These are phyloP conservation scores for Prunus armeniaca DNA, from an alignment of 306 rosid genomes.

Conservation along the genomic window DNA sequence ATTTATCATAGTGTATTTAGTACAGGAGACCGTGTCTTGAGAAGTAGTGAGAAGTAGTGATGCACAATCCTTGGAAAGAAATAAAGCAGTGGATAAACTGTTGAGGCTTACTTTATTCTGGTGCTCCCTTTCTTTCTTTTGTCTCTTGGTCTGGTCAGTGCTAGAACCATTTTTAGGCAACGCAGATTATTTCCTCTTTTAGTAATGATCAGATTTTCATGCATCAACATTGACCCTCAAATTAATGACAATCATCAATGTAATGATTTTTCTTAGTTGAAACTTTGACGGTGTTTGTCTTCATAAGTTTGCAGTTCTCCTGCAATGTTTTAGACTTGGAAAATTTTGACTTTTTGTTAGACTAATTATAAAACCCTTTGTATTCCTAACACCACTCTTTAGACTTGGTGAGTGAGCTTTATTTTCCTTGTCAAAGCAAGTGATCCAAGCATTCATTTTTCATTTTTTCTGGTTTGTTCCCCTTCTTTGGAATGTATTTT, in stretches of 20 bases:
- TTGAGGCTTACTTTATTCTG: background rate
- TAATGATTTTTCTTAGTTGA: background rate
- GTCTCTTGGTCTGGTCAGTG: background rate
- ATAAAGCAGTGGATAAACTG: background rate
- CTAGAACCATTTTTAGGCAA: constrained; percentile 8
- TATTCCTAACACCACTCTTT: background rate
- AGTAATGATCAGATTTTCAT: background rate
- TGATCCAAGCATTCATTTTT: background rate
- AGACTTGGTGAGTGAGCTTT: background rate
- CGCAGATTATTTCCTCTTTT: background rate
- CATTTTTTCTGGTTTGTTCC: background rate
- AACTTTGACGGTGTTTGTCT: background rate
- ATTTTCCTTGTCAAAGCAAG: background rate
- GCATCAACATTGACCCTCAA: background rate
- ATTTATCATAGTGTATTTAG: background rate
- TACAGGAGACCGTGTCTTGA: background rate
- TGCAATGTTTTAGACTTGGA: background rate
- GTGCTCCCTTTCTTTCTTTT: background rate
- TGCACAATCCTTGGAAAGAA: constrained; percentile 4
- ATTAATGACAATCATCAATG: constrained; percentile 1
- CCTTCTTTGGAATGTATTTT: background rate
- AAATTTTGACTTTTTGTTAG: background rate
- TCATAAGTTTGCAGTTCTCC: background rate
- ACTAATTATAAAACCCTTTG: background rate
- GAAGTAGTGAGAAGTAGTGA: constrained; percentile 16